Percentiles rank a stretch among this genome's conserved stretches.
These are phyloP conservation scores for Yamadazyma atmosphaerica DNA, from an alignment of 1,139 yeast genomes.

Conservation along the genomic window DNA sequence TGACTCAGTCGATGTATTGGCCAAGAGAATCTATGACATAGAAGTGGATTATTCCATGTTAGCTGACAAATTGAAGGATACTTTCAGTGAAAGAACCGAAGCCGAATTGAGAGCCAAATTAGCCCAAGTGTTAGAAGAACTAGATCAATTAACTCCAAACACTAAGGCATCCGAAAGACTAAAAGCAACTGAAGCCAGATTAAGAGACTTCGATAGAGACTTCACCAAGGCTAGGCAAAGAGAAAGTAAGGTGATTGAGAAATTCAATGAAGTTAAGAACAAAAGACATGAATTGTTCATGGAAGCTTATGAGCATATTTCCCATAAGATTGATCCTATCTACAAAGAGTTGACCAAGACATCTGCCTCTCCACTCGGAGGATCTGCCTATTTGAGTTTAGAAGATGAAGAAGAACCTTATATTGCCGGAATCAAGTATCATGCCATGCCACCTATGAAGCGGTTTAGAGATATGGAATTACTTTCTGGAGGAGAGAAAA, in stretches of 20 bases:
- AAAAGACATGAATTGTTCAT: conserved; percentile 63
- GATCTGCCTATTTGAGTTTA: conserved; percentile 84
- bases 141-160: conserved; percentile 74
- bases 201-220: conserved; percentile 64
- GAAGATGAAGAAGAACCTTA: conserved; percentile 93
- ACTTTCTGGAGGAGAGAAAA: conserved; percentile 94
- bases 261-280: conserved; percentile 61
- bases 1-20: conserved; percentile 40
- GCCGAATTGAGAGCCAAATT: conserved; percentile 46
- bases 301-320: conserved; percentile 74
- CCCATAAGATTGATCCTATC: conserved; percentile 70
- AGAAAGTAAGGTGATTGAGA: conserved; percentile 56
- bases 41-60: conserved; percentile 59
- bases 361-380: conserved; percentile 73
- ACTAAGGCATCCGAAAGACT: conserved; percentile 77
- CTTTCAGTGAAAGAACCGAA: conserved; percentile 37
- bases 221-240: conserved; percentile 60
- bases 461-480: conserved; percentile 92
- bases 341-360: conserved; percentile 84
- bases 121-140: conserved; percentile 37
- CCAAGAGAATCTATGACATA: conserved; percentile 44
- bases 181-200: conserved; percentile 63
- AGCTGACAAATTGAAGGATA: conserved; percentile 44
- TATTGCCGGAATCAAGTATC: conserved; percentile 78
- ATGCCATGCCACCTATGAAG: conserved; percentile 96